A percentile compares a stretch with the other conserved stretches of the same genome.
These are phyloP conservation scores for Neonectria coccinea DNA, from an alignment of 2,329 filamentous ascomycete genomes.

Conservation along the genomic window DNA sequence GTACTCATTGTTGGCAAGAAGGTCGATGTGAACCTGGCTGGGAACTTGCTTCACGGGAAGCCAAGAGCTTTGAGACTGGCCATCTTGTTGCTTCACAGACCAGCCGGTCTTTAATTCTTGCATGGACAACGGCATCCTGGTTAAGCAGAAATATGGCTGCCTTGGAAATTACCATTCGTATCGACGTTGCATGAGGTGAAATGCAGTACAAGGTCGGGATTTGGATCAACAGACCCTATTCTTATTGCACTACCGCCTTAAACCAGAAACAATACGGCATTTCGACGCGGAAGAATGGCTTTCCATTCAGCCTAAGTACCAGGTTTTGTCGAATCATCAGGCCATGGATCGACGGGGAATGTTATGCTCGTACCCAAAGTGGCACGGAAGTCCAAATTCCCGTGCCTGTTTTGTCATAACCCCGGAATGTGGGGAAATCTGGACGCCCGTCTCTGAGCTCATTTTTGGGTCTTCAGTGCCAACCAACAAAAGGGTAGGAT, in stretches of 20 bases:
- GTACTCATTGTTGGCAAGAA: slow-evolving; percentile 13
- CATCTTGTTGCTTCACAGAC: slow-evolving; percentile 8
- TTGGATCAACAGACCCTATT: not conserved
- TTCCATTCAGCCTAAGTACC: not conserved
- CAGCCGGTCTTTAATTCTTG: slow-evolving; percentile 12
- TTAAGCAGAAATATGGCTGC: not conserved
- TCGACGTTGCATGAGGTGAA: not conserved
- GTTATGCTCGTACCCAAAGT: slow-evolving; percentile 8
- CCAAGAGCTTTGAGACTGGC: slow-evolving; percentile 4
- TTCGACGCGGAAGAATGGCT: not conserved
- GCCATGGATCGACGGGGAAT: not conserved
- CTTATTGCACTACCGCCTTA: not conserved
- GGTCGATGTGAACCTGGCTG: slow-evolving; percentile 10
- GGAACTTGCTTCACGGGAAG: slow-evolving; percentile 13
- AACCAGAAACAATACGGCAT: not conserved
- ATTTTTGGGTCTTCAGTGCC: not conserved
- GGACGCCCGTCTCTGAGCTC: not conserved
- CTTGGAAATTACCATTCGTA: not conserved
- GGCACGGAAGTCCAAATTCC: slow-evolving; percentile 10
- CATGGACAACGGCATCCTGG: slow-evolving; percentile 1
- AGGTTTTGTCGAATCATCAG: not conserved
- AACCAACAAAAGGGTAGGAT: slow-evolving; percentile 4
- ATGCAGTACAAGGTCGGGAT: not conserved
- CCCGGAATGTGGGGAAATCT: slow-evolving; percentile 7
- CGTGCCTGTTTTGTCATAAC: not conserved